Conservation (phyloP, 345 rosid species). For the Bruguiera parviflora region DNA sequence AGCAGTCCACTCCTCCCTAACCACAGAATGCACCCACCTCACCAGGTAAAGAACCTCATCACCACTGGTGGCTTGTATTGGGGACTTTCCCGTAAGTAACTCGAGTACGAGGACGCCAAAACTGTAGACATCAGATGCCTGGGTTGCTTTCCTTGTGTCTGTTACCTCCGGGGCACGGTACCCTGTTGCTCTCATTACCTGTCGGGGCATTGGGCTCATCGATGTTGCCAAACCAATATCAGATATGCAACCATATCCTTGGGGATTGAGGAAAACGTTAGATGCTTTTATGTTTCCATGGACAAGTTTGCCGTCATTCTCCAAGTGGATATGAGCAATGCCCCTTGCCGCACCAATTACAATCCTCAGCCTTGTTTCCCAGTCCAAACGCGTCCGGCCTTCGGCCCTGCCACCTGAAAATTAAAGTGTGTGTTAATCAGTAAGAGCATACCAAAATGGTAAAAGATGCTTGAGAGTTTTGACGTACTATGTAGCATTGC, state of each 20-base stretch:
- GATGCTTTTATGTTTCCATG: conserved; percentile 37
- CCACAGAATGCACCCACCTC: conserved; percentile 38
- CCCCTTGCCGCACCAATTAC: conserved; percentile 31
- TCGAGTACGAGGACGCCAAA: conserved; percentile 32
- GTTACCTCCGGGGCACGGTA: conserved; percentile 31
- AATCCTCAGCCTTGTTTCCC: conserved; percentile 33
- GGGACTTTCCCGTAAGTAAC: conserved; percentile 31
- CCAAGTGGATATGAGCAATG: conserved; percentile 25
- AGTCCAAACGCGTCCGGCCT: conserved; percentile 19
- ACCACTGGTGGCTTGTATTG: conserved; percentile 16
- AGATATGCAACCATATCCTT: conserved; percentile 25
- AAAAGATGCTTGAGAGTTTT: neutral
- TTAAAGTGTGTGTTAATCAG: neutral
- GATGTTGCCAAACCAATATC: conserved; percentile 23
- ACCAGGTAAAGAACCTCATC: conserved; percentile 29
- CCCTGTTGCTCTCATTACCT: conserved; percentile 19
- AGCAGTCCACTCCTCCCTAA: conserved; percentile 36
- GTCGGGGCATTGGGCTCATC: conserved; percentile 23
- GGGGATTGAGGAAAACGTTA: conserved; percentile 25
- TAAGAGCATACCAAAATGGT: neutral
- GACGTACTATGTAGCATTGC: conserved; percentile 25
- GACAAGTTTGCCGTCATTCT: conserved; percentile 22
- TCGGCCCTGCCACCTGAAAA: conserved; percentile 25
- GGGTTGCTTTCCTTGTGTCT: conserved; percentile 29
- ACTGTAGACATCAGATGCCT: conserved; percentile 32